Percentiles rank a stretch among this genome's conserved stretches.
Evolutionary conservation across 768 basidiomycete species (phyloP).

Genomic region (Kondoa subrosea): DNA sequence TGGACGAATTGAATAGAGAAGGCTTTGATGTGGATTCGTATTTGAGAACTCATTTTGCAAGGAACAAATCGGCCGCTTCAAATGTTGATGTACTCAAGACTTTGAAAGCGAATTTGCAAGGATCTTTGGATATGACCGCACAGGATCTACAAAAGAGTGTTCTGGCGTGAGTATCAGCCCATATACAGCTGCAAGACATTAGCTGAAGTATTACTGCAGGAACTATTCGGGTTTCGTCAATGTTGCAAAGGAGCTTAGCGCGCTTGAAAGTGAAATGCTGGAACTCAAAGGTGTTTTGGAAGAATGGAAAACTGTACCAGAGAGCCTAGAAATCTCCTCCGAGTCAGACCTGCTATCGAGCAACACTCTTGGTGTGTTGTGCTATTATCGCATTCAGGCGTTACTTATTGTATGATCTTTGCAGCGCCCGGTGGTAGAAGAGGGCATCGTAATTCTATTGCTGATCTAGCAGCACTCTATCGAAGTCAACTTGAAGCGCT

Average conservation of each 20-base stretch:
- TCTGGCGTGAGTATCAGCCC: constrained; percentile 48
- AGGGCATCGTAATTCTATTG: constrained; percentile 69
- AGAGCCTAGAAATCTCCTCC: constrained; percentile 71
- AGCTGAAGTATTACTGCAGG: constrained; percentile 6
- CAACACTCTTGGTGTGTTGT: constrained; percentile 1
- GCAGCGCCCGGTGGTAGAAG: constrained; percentile 36
- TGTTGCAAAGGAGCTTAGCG: constrained; percentile 90
- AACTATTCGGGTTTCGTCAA: constrained; percentile 95
- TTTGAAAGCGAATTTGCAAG: constrained; percentile 58
- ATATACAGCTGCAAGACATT: neutral
- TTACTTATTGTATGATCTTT: neutral
- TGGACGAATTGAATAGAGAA: constrained; percentile 13
- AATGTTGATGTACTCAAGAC: constrained; percentile 39
- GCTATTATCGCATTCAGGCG: neutral
- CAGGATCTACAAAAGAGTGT: constrained; percentile 75
- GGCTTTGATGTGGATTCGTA: constrained; percentile 49
- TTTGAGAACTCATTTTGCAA: constrained; percentile 37
- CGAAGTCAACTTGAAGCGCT: constrained; percentile 84
- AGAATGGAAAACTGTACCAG: constrained; percentile 93
- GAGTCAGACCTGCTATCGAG: constrained; percentile 36
- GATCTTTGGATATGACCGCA: constrained; percentile 54
- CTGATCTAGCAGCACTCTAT: constrained; percentile 83
- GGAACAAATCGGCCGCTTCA: constrained; percentile 27
- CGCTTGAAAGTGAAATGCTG: constrained; percentile 91
- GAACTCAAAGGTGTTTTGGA: constrained; percentile 84